A percentile compares a stretch with the other conserved stretches of the same genome.
These are phyloP conservation scores for Xylaria nigripes DNA, from an alignment of 495 filamentous ascomycete genomes.

Conservation along the genomic window DNA sequence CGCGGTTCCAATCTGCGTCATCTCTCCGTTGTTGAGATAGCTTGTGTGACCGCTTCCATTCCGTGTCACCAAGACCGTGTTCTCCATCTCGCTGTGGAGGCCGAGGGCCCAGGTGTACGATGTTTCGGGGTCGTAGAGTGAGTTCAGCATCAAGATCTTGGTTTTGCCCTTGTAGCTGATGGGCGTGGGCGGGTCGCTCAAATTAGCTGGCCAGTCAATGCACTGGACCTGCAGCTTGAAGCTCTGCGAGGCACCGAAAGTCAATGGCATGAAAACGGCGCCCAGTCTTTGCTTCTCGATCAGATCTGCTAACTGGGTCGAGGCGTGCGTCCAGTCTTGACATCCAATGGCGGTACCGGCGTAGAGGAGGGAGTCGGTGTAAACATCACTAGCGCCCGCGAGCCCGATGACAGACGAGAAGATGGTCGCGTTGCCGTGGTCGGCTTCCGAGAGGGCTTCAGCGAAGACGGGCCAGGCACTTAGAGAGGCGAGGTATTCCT, in stretches of 20 bases:
- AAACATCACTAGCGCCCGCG: slow-evolving; percentile 15
- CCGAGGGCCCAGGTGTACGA: slow-evolving; percentile 30
- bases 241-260: slow-evolving; percentile 19
- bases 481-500: slow-evolving; percentile 11
- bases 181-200: slow-evolving; percentile 23
- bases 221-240: slow-evolving; percentile 26
- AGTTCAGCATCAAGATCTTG: slow-evolving; percentile 26
- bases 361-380: slow-evolving; percentile 17
- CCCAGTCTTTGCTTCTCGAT: slow-evolving; percentile 16
- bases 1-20: slow-evolving; percentile 12
- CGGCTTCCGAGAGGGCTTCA: slow-evolving; percentile 18
- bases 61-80: slow-evolving; percentile 29
- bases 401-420: slow-evolving; percentile 21
- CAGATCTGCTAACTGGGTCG: slow-evolving; percentile 16
- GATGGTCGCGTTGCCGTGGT: slow-evolving; percentile 23
- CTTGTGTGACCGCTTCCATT: slow-evolving; percentile 34
- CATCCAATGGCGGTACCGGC: slow-evolving; percentile 27
- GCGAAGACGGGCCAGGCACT: slow-evolving; percentile 19
- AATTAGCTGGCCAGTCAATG: slow-evolving; percentile 32
- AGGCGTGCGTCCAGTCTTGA: slow-evolving; percentile 29
- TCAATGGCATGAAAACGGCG: slow-evolving; percentile 20
- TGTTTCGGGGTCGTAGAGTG: slow-evolving; percentile 31
- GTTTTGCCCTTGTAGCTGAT: slow-evolving; percentile 16
- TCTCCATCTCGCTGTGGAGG: slow-evolving; percentile 21
- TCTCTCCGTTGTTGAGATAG: slow-evolving; percentile 18